phyloP scores from a whole-genome alignment of 495 filamentous ascomycete species.

The Rostrohypoxylon terebratum region DNA sequence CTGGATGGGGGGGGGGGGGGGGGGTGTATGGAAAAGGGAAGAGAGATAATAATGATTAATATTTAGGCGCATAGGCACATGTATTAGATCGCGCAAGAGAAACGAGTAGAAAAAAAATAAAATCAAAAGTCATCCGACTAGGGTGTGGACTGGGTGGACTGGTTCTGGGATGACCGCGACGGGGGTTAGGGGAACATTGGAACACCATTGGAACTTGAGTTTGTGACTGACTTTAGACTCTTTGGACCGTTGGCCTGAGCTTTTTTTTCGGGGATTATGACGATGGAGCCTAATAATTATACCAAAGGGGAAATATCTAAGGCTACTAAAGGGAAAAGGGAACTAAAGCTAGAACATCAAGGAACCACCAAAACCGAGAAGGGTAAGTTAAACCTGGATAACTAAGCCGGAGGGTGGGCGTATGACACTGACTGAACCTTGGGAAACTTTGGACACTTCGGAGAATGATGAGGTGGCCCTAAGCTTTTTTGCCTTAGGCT shows the following conservation, averaged over 20 bases:
- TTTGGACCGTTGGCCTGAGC: constrained; percentile 33
- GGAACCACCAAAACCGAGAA: constrained; percentile 5
- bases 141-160: constrained; percentile 7
- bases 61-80: constrained; percentile 39
- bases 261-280: constrained; percentile 30
- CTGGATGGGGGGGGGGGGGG: background rate
- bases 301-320: constrained; percentile 28
- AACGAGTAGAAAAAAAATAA: background rate
- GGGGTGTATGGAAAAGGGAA: constrained; percentile 3
- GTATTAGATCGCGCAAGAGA: constrained; percentile 39
- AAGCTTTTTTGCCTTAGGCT: constrained; percentile 4
- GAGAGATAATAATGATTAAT: constrained; percentile 34
- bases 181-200: background rate
- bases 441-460: constrained; percentile 11
- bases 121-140: constrained; percentile 41
- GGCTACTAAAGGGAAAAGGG: no score
- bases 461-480: constrained; percentile 36
- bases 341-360: constrained; percentile 9
- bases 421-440: constrained; percentile 32
- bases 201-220: constrained; percentile 6
- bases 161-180: background rate
- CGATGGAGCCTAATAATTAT: constrained; percentile 42
- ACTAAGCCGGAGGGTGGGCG: constrained; percentile 29
- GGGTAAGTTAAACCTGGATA: background rate
- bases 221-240: background rate